phyloP scores from a whole-genome alignment of 768 basidiomycete species.

The Suillus variegatus region DNA sequence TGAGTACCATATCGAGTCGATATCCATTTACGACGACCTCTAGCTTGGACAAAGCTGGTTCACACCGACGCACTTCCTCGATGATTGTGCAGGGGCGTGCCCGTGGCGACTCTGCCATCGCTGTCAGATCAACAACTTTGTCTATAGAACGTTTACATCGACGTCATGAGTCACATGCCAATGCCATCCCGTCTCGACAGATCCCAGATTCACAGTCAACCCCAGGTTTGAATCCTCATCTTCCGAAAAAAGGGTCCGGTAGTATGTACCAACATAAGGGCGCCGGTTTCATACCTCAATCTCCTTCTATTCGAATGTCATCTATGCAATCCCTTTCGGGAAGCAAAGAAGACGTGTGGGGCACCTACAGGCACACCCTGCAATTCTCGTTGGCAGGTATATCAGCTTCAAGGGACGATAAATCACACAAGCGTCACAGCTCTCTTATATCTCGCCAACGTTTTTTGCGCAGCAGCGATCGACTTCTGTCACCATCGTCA shows the following conservation, averaged over 20 bases:
- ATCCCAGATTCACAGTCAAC: slow-evolving; percentile 1
- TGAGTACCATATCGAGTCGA: too few species aligned
- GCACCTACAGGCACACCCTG: not conserved
- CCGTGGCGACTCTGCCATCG: not conserved
- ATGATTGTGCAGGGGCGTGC: not conserved
- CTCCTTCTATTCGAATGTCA: not conserved
- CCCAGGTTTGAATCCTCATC: not conserved
- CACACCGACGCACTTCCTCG: not conserved
- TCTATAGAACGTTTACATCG: not conserved
- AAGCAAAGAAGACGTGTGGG: not conserved
- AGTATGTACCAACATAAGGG: not conserved
- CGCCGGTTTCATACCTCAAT: not conserved
- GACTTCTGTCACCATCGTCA: not conserved
- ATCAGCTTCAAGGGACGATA: not conserved
- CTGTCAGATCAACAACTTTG: not conserved
- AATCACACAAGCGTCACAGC: not conserved
- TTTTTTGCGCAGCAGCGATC: not conserved
- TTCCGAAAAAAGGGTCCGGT: not conserved
- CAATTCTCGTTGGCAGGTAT: not conserved
- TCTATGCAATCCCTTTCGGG: not conserved
- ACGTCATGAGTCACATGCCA: not conserved
- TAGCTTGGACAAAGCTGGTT: too few species aligned
- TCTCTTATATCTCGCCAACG: slow-evolving; percentile 1
- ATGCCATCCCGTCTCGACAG: not conserved
- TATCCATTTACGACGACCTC: not conserved